These are phyloP conservation scores for Aspergillus melleus DNA, from an alignment of 2,329 filamentous ascomycete genomes.

Conservation along the genomic window DNA sequence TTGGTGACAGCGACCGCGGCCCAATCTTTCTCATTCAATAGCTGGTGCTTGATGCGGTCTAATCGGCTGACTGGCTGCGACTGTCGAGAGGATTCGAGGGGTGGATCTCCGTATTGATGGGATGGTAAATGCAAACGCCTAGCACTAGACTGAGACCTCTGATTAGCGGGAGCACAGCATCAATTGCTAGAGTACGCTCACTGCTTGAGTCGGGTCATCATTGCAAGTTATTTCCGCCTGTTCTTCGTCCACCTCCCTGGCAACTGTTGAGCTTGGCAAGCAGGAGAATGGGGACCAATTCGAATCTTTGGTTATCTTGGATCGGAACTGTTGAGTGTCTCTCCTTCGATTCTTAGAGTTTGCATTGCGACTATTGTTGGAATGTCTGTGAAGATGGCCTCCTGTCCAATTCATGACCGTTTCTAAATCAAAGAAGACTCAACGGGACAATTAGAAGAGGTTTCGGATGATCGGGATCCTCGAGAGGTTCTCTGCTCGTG, in stretches of 20 bases:
- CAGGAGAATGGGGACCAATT: neutral
- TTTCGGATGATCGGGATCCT: neutral
- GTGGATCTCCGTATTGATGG: neutral
- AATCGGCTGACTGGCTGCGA: constrained; percentile 14
- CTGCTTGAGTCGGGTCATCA: neutral
- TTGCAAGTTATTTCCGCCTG: neutral
- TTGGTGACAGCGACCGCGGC: constrained; percentile 34
- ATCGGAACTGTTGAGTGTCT: neutral
- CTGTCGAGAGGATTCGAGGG: neutral
- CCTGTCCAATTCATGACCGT: constrained; percentile 47
- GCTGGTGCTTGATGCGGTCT: constrained; percentile 30
- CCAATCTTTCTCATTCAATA: constrained; percentile 41
- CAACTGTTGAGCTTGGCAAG: neutral
- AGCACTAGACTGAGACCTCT: neutral
- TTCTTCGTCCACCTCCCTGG: neutral
- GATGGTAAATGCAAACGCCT: neutral
- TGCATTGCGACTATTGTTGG: constrained; percentile 29
- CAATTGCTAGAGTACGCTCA: neutral
- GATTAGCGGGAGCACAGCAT: neutral
- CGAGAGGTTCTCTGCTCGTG: neutral
- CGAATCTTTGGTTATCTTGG: neutral
- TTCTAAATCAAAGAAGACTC: neutral
- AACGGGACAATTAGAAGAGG: neutral
- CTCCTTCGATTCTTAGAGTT: constrained; percentile 26
- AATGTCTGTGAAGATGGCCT: constrained; percentile 43